Percentiles rank a stretch among this genome's conserved stretches.
Evolutionary conservation across 140 eudicot species (phyloP).

Genomic region (Ambrosia hybrid): DNA sequence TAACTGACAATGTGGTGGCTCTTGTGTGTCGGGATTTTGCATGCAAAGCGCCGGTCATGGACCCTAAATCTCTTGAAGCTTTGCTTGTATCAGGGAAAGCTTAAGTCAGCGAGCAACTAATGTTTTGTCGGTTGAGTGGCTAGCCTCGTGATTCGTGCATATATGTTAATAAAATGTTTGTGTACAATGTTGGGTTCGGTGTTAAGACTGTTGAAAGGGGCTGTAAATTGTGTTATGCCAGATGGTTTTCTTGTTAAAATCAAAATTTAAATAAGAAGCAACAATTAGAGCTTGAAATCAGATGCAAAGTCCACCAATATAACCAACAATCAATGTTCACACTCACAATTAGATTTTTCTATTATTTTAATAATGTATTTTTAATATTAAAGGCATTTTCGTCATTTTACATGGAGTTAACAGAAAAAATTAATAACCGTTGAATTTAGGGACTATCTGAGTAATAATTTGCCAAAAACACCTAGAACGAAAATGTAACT

Average conservation of each 20-base stretch:
- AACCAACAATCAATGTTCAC: too few species aligned
- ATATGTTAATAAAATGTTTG: slow-evolving; percentile 12
- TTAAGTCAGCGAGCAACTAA: slow-evolving; percentile 6
- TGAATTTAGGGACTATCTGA: too few species aligned
- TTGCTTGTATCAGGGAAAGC: slow-evolving; percentile 34
- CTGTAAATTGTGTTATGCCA: neutral
- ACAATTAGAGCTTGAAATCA: too few species aligned
- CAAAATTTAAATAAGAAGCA: too few species aligned
- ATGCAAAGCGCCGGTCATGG: slow-evolving; percentile 68
- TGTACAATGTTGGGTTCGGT: neutral
- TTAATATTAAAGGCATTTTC: too few species aligned
- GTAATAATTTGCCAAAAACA: too few species aligned
- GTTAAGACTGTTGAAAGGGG: neutral
- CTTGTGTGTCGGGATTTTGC: slow-evolving; percentile 82
- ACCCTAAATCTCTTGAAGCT: slow-evolving; percentile 51
- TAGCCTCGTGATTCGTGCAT: neutral
- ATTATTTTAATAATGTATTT: too few species aligned
- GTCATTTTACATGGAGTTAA: too few species aligned
- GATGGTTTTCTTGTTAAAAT: neutral
- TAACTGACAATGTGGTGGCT: slow-evolving; percentile 56
- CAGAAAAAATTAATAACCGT: too few species aligned
- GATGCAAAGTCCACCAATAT: too few species aligned
- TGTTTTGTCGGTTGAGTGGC: neutral
- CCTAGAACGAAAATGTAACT: too few species aligned
- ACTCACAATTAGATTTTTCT: too few species aligned